Conservation (phyloP, 805 yeast species). For the Komagataella kurtzmanii region DNA sequence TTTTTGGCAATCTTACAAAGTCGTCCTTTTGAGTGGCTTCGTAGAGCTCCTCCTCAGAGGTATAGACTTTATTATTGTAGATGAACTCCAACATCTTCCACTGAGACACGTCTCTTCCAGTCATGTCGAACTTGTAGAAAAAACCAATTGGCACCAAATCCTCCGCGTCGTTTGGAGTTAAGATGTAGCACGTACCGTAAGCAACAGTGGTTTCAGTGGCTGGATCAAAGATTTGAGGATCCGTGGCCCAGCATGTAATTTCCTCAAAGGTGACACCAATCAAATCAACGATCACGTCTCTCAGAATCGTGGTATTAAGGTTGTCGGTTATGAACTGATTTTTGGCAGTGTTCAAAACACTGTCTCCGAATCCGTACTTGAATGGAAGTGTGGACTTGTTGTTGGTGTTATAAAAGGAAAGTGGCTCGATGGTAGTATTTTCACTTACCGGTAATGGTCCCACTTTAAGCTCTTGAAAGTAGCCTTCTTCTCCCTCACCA, state of each 20-base stretch:
- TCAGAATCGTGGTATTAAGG: neutral
- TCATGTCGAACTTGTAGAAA: slow-evolving; percentile 9
- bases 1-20: slow-evolving; percentile 8
- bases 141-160: slow-evolving; percentile 12
- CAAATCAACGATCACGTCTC: slow-evolving; percentile 1
- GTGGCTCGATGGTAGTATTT: neutral
- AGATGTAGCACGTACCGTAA: slow-evolving; percentile 1
- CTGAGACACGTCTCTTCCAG: slow-evolving; percentile 8
- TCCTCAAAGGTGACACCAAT: neutral
- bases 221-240: slow-evolving; percentile 1
- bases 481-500: slow-evolving; percentile 1
- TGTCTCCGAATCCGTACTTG: slow-evolving; percentile 3
- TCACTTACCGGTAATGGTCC: slow-evolving; percentile 2
- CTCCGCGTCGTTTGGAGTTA: slow-evolving; percentile 6
- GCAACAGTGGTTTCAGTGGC: neutral
- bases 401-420: slow-evolving; percentile 1
- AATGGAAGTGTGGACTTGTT: slow-evolving; percentile 1
- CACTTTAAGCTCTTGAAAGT: slow-evolving; percentile 2
- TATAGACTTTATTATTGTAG: slow-evolving; percentile 10
- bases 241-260: slow-evolving; percentile 2
- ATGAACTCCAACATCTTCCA: slow-evolving; percentile 9
- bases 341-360: neutral
- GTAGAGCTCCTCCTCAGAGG: slow-evolving; percentile 11
- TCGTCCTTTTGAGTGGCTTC: slow-evolving; percentile 10
- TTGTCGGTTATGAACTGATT: neutral